Evolutionary conservation across 2,329 filamentous ascomycete genomes (phyloP), one percentile per base, ranked within the genome.

Genomic region (Chrysoporthe austroafricana): DNA sequence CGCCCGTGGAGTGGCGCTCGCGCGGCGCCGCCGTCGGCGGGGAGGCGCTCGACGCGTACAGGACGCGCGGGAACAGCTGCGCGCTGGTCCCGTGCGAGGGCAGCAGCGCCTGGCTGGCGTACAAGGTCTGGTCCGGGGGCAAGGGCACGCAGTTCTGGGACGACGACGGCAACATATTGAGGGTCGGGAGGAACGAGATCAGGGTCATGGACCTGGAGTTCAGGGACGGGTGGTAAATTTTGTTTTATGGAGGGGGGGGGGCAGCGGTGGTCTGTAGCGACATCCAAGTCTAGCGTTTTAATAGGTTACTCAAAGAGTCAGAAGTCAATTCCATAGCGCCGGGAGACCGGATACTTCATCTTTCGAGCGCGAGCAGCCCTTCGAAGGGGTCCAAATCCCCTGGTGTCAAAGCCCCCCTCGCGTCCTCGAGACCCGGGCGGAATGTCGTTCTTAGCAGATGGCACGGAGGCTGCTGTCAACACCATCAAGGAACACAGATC

Each of bases 151-250:
- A 74, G 69, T 73, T 74, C 36, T 71, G 72, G 48, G 66, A 70
- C 2, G 63, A 66, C 0, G 67, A 71, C 1, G 70, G 69, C 5
- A 74, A 71, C 67, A 73, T 75, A 63, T 59, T 72, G 14, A 50
- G 36, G 18, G 71, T 75, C 1, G 74, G 73, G 6, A 70, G 69
- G 63, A 69, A 65, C n/a, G 69, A 72, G 16, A 70, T 78, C 63
- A 71, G 67, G 62, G 61, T 78, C 42, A 73, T 74, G 64, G 74
- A 77, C 44, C 64, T 78, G 57, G 59, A 62, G 21, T 78, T 78
- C 57, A 62, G 66, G 3, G 69, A 71, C 26, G 72, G 73, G 1
- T 76, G 73, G 73, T 73, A 59, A 72, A 26, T 26, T 26, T 26
- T 26, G 26, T 26, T 26, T 26, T 26, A 21, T 21, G 21, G 21